Evolutionary conservation across 352 stramenopile species (phyloP).

Genomic region (Elongisporangium anandrum): DNA sequence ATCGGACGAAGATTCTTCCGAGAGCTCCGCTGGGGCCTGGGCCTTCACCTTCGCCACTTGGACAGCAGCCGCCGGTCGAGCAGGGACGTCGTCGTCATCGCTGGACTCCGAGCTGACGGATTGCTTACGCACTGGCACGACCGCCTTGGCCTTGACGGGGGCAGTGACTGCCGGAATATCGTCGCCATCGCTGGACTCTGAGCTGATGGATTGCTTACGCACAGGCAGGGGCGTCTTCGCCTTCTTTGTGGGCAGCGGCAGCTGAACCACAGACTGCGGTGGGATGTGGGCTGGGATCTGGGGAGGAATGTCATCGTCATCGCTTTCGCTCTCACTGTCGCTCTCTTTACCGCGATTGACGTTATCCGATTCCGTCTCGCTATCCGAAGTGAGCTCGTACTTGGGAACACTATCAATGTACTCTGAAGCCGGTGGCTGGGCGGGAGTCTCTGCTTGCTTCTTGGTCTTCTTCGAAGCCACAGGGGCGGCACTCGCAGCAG

Average conservation of each 20-base stretch:
- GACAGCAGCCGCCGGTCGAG: constrained; percentile 1
- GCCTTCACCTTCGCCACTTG: constrained; percentile 16
- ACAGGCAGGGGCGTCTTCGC: background rate
- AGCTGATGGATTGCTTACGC: constrained; percentile 16
- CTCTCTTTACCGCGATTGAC: constrained; percentile 8
- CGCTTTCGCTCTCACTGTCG: constrained; percentile 1
- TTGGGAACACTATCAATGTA: constrained; percentile 62
- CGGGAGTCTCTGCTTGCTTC: constrained; percentile 7
- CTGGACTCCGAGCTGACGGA: background rate
- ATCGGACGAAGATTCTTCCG: constrained; percentile 14
- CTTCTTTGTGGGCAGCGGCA: background rate
- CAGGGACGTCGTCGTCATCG: constrained; percentile 12
- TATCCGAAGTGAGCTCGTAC: constrained; percentile 38
- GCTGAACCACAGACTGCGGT: background rate
- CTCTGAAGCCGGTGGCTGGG: constrained; percentile 2
- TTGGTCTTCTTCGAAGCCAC: constrained; percentile 11
- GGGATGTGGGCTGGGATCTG: background rate
- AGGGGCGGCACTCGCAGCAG: constrained; percentile 1
- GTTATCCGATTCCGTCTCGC: constrained; percentile 37
- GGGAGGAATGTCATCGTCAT: background rate
- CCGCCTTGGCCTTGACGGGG: constrained; percentile 3
- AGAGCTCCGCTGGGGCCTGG: background rate
- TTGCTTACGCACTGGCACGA: constrained; percentile 18
- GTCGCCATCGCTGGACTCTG: constrained; percentile 38
- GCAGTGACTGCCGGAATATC: constrained; percentile 15